Evolutionary conservation across 495 filamentous ascomycete species (phyloP).

Genomic region (Pseudoneurospora amorphoporcata): DNA sequence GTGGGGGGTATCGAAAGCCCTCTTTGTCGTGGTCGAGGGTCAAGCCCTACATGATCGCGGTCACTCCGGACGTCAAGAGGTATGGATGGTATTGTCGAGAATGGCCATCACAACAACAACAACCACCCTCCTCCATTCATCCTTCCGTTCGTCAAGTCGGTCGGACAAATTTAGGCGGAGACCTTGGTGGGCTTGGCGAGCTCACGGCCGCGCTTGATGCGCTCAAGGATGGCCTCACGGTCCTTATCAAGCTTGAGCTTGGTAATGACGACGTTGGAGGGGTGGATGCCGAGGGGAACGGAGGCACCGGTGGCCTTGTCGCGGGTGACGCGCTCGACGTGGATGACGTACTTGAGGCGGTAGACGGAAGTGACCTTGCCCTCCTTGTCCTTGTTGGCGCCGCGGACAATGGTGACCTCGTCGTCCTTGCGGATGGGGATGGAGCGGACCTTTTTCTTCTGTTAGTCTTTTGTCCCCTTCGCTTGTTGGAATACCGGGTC

Average conservation of each 20-base stretch:
- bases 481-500: not conserved
- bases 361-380: conserved; percentile 93
- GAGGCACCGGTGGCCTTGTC: conserved; percentile 92
- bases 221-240: conserved; percentile 85
- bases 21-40: not conserved
- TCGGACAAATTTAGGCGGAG: conserved; percentile 13
- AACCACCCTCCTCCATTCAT: not conserved
- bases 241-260: conserved; percentile 99
- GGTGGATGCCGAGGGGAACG: conserved; percentile 79
- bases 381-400: conserved; percentile 87
- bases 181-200: conserved; percentile 40
- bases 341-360: conserved; percentile 93
- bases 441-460: conserved; percentile 61
- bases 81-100: not conserved
- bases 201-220: conserved; percentile 69
- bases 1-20: not conserved
- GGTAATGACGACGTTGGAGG: conserved; percentile 90
- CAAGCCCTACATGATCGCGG: not conserved
- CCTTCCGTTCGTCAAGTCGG: not conserved
- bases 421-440: conserved; percentile 98
- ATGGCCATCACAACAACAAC: not conserved
- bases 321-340: conserved; percentile 82
- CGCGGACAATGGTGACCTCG: conserved; percentile 81
- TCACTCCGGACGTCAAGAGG: not conserved
- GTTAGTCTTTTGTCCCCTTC: not conserved